Conservation (phyloP, 495 filamentous ascomycete genomes). For the Neurospora tetraspora region DNA sequence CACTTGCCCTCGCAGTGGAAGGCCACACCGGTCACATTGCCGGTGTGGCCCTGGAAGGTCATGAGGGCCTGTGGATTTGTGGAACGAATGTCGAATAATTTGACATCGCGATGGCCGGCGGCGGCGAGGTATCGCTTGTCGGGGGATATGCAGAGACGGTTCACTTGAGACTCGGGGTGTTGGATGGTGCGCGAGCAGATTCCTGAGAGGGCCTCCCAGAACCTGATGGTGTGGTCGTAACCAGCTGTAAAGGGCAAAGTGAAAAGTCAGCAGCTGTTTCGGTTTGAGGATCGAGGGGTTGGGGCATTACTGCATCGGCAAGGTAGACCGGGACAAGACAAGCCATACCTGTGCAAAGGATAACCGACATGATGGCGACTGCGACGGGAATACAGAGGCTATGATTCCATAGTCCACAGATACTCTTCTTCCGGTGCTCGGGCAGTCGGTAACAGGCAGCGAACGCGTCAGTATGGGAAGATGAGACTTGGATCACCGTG, state of each 20-base stretch:
- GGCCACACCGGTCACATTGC: slow-evolving; percentile 89
- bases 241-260: slow-evolving; percentile 50
- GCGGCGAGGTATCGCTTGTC: slow-evolving; percentile 95
- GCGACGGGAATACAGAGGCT: slow-evolving; percentile 1
- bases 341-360: slow-evolving; percentile 70
- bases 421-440: not conserved
- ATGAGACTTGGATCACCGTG: not conserved
- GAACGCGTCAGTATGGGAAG: not conserved
- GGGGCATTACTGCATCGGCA: not conserved
- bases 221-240: slow-evolving; percentile 98
- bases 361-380: slow-evolving; percentile 60
- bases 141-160: slow-evolving; percentile 94
- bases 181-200: slow-evolving; percentile 98
- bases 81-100: slow-evolving; percentile 95
- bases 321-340: not conserved
- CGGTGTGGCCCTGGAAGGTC: slow-evolving; percentile 89
- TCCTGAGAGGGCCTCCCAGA: slow-evolving; percentile 96
- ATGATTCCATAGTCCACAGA: slow-evolving; percentile 10
- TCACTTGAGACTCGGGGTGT: slow-evolving; percentile 95
- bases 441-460: not conserved
- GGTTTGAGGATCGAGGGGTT: not conserved
- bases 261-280: not conserved
- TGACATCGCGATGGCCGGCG: slow-evolving; percentile 87
- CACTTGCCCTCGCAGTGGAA: slow-evolving; percentile 99
- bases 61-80: slow-evolving; percentile 87